Evolutionary conservation across 176 grass and related monocot genomes (phyloP).

Genomic region (Avena insularis): DNA sequence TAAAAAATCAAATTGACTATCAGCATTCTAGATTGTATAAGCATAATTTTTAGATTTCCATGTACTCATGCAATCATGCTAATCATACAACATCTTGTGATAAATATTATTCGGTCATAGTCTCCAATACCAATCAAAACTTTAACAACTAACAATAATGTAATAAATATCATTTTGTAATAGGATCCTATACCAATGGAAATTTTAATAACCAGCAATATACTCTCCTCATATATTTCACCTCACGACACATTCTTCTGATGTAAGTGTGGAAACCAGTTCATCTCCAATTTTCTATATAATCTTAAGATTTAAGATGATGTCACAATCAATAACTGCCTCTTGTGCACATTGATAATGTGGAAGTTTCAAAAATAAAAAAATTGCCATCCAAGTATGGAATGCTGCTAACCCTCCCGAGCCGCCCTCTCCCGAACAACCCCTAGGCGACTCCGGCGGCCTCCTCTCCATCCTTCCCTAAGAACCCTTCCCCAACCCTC

Average conservation of each 20-base stretch:
- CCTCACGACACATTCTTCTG: not conserved
- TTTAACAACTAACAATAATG: not conserved
- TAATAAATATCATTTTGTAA: not conserved
- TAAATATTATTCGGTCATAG: not conserved
- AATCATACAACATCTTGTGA: not conserved
- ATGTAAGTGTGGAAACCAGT: not conserved
- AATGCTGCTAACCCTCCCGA: not conserved
- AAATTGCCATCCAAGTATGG: not conserved
- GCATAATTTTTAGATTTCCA: constrained; percentile 15
- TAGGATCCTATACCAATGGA: not conserved
- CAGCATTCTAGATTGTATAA: constrained; percentile 2
- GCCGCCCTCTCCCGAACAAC: too few relatives aligned
- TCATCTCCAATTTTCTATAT: not conserved
- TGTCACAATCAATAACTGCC: not conserved
- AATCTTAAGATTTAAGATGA: not conserved
- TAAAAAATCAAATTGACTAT: not conserved
- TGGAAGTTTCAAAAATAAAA: not conserved
- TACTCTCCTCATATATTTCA: constrained; percentile 19
- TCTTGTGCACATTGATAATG: constrained; percentile 1
- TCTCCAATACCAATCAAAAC: not conserved
- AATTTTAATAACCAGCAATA: constrained; percentile 1
- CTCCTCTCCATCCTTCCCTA: too few relatives aligned
- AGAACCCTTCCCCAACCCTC: too few relatives aligned
- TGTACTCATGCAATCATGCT: not conserved
- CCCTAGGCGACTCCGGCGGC: too few relatives aligned